Base-by-base conservation (phyloP, 306 rosid genomes). In the Fragaria iinumae region DNA sequence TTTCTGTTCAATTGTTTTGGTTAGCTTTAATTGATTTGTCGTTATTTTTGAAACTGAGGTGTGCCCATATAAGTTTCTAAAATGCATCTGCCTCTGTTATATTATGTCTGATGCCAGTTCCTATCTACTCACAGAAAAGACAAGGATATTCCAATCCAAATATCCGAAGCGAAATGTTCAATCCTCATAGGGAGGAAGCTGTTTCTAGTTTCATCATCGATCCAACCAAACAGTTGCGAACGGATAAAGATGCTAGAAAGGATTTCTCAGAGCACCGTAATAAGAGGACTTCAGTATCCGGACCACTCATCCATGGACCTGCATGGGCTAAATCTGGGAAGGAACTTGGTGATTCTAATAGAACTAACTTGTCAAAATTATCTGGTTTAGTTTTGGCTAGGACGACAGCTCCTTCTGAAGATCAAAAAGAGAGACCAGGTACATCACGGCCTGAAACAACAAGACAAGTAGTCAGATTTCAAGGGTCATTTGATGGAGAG, bases 341-440 rank as follows among this genome's bases (percentile, higher is more conserved):
- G 76, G 91, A 90, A 77, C 72, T 68, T 67, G 76, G 76, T 82
- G 88, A 82, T 77, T 75, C 23, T 63, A 84, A 71, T 71, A 78
- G 82, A 80, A 76, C 79, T 75, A 83, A 84, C 81, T 84, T 81
- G 73, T 75, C 92, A 67, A 83, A 72, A 39, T 57, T 84, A 34
- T 90, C 97, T 10, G 87, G 87, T 80, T 77, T 92, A 72, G 92
- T 92, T 43, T 90, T 89, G 39, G 76, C 88, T 23, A 84, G 90
- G 84, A 87, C 86, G 82, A 87, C 86, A 25, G 27, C 75, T 14
- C 32, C 69, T 11, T 80, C 88, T 36, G 80, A 85, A 5, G 73
- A 77, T 68, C 88, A 83, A 83, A 83, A 71, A 60, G 93, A 77
- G 82, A 89, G 84, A 49, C 77, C 90, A 29, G 80, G 83, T 75